Percentiles rank a stretch among this genome's conserved stretches.
Conservation (phyloP, 2,329 filamentous ascomycete genomes). For the Ciborinia camelliae region DNA sequence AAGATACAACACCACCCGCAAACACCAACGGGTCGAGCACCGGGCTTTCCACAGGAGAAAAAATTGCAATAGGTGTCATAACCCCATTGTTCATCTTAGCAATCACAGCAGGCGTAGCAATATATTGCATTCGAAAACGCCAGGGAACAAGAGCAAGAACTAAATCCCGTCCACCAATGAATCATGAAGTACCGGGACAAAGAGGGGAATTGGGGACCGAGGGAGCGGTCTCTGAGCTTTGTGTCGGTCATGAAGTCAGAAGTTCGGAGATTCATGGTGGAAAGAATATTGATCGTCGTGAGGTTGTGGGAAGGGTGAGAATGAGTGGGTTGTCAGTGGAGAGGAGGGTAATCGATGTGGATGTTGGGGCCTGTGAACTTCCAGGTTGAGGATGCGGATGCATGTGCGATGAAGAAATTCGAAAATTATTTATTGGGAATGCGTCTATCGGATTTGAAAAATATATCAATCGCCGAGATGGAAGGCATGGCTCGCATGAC, state of each 20-base stretch:
- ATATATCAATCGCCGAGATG: too few relatives aligned
- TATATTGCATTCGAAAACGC: not conserved
- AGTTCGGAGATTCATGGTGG: too few relatives aligned
- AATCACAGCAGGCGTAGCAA: not conserved
- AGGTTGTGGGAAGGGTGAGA: not conserved
- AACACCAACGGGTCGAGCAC: not conserved
- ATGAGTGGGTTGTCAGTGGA: too few relatives aligned
- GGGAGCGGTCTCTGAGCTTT: not conserved
- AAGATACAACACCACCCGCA: not conserved
- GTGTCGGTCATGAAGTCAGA: too few relatives aligned
- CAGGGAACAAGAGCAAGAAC: not conserved
- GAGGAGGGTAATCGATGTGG: too few relatives aligned
- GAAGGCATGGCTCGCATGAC: too few relatives aligned
- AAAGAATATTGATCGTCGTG: too few relatives aligned
- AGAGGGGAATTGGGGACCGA: not conserved
- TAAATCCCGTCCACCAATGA: not conserved
- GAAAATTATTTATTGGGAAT: too few relatives aligned
- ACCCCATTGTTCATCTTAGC: not conserved
- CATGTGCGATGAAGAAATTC: too few relatives aligned
- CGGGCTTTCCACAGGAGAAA: not conserved
- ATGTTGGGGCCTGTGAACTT: not conserved
- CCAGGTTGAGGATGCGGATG: not conserved
- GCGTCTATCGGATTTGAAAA: too few relatives aligned
- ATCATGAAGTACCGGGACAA: not conserved
- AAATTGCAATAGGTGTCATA: not conserved